Percentiles rank a stretch among this genome's conserved stretches.
Conservation (phyloP, 2,329 filamentous ascomycete species). For the Ascochyta fabae region DNA sequence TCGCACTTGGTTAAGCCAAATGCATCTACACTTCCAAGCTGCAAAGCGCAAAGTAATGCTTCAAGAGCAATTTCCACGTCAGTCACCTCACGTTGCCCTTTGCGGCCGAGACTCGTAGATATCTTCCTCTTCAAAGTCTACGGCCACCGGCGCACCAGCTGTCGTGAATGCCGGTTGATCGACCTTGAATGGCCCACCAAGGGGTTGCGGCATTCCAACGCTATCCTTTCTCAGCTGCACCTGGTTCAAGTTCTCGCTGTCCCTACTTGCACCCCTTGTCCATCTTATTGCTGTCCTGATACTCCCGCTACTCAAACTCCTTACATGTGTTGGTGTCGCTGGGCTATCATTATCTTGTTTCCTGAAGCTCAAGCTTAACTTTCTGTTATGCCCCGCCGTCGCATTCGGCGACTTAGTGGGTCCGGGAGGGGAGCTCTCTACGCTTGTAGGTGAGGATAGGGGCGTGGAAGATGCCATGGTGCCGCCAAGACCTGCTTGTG, state of each 20-base stretch:
- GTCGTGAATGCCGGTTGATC: not conserved
- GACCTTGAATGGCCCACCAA: slow-evolving; percentile 31
- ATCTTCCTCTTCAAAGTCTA: not conserved
- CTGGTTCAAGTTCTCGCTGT: slow-evolving; percentile 27
- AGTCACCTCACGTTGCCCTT: no score
- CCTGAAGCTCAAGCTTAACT: slow-evolving; percentile 15
- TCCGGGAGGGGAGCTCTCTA: not conserved
- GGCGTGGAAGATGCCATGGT: slow-evolving; percentile 41
- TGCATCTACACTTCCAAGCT: no score
- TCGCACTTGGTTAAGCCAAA: no score
- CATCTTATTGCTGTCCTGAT: slow-evolving; percentile 32
- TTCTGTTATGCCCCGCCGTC: slow-evolving; percentile 4
- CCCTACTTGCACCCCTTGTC: slow-evolving; percentile 22
- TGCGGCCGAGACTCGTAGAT: no score
- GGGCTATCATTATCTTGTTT: slow-evolving; percentile 13
- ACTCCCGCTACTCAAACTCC: slow-evolving; percentile 34
- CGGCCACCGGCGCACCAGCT: not conserved
- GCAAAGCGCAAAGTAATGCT: no score
- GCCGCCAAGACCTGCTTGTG: slow-evolving; percentile 35
- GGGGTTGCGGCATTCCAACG: slow-evolving; percentile 32
- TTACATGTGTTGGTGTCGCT: slow-evolving; percentile 25
- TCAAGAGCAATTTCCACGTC: no score
- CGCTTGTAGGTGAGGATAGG: slow-evolving; percentile 23
- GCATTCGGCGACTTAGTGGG: not conserved
- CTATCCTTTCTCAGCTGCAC: slow-evolving; percentile 32